These are phyloP conservation scores for Citeromyces siamensis DNA, from an alignment of 1,139 yeast genomes.

Conservation along the genomic window DNA sequence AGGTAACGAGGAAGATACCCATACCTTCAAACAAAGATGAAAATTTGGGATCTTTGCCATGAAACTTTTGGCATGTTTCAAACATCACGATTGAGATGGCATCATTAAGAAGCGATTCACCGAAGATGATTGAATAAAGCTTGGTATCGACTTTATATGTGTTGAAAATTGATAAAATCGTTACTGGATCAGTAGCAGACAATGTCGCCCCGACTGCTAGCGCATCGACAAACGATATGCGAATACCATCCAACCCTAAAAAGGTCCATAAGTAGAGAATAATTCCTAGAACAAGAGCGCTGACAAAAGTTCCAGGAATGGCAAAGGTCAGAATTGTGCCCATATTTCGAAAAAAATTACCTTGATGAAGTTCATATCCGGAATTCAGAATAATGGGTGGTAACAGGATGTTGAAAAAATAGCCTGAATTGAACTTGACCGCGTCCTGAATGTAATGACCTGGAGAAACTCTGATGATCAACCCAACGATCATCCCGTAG, in stretches of 20 bases:
- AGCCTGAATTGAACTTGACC: slow-evolving; percentile 87
- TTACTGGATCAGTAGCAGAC: slow-evolving; percentile 98
- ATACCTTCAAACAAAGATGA: slow-evolving; percentile 85
- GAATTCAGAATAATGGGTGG: slow-evolving; percentile 96
- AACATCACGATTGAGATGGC: slow-evolving; percentile 99
- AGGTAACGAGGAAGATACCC: slow-evolving; percentile 87
- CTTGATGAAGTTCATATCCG: slow-evolving; percentile 94
- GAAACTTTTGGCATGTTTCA: slow-evolving; percentile 95
- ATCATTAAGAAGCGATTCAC: slow-evolving; percentile 90
- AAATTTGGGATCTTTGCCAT: slow-evolving; percentile 69
- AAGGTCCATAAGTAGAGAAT: slow-evolving; percentile 85
- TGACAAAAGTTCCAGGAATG: slow-evolving; percentile 90
- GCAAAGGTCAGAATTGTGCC: slow-evolving; percentile 92
- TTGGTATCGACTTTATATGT: slow-evolving; percentile 98
- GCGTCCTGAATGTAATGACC: slow-evolving; percentile 97
- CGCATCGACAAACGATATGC: slow-evolving; percentile 90
- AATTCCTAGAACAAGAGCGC: slow-evolving; percentile 80
- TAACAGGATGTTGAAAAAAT: slow-evolving; percentile 83
- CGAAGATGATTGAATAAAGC: slow-evolving; percentile 90
- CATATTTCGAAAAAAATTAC: slow-evolving; percentile 84
- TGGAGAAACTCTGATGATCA: slow-evolving; percentile 79
- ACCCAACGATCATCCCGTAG: slow-evolving; percentile 93
- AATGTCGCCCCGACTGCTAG: slow-evolving; percentile 95
- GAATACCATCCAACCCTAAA: slow-evolving; percentile 78
- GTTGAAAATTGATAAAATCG: slow-evolving; percentile 90